A percentile compares a stretch with the other conserved stretches of the same genome.
phyloP scores from a whole-genome alignment of 768 basidiomycete species.

The Dentipellis sp. region DNA sequence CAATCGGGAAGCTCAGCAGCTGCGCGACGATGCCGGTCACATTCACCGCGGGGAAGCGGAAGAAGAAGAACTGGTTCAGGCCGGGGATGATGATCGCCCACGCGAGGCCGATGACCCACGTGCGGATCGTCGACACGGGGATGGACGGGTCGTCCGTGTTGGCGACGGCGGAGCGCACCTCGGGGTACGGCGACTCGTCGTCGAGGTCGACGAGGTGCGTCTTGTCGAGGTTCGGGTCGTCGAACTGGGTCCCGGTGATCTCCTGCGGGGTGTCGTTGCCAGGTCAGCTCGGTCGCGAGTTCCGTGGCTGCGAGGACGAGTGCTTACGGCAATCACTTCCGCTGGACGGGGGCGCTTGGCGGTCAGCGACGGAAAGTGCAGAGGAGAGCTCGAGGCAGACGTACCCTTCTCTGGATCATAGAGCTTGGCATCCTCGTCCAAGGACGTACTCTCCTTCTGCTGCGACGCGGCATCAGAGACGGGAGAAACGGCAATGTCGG shows the following conservation, averaged over 20 bases:
- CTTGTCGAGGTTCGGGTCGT: constrained; percentile 14
- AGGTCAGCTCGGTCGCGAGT: neutral
- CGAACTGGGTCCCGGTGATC: constrained; percentile 1
- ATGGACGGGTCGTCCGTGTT: constrained; percentile 38
- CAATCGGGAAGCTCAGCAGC: constrained; percentile 58
- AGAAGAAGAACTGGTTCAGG: constrained; percentile 71
- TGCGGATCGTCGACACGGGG: constrained; percentile 25
- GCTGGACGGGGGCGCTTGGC: neutral
- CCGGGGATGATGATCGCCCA: constrained; percentile 57
- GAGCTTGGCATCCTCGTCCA: neutral
- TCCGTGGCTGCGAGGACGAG: neutral
- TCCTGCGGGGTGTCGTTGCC: neutral
- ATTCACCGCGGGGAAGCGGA: constrained; percentile 45
- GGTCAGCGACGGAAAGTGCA: too few relatives aligned
- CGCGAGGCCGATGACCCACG: constrained; percentile 27
- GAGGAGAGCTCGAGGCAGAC: neutral
- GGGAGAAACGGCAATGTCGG: neutral
- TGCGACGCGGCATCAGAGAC: neutral
- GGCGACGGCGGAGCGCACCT: constrained; percentile 40
- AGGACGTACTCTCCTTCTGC: neutral
- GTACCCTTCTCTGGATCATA: neutral
- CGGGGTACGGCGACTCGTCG: constrained; percentile 45
- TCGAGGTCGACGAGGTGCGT: constrained; percentile 3
- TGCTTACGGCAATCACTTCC: neutral
- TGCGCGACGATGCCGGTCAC: constrained; percentile 46